Evolutionary conservation across 2,329 filamentous ascomycete species (phyloP).

Genomic region (Amauroascus niger): DNA sequence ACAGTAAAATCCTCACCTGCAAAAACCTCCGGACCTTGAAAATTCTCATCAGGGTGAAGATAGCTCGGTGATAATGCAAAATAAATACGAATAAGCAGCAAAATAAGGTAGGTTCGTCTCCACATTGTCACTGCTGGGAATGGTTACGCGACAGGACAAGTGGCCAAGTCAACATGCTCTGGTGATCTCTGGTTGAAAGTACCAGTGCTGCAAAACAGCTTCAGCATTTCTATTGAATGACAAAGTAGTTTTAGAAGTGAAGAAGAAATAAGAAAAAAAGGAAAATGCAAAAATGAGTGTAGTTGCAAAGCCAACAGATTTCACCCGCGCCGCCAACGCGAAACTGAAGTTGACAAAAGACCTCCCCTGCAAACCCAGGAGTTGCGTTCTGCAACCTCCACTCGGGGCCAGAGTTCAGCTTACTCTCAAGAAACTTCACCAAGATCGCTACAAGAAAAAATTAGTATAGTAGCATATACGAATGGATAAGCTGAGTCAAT

Average conservation of each 20-base stretch:
- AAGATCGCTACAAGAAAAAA: too few relatives aligned
- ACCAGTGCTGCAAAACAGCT: conserved; percentile 10
- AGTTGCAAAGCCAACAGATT: not conserved
- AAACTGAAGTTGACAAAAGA: not conserved
- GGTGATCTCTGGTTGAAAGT: conserved; percentile 9
- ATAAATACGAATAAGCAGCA: conserved; percentile 81
- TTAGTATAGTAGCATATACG: too few relatives aligned
- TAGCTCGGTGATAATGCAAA: conserved; percentile 93
- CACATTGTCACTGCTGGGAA: conserved; percentile 54
- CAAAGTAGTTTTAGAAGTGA: not conserved
- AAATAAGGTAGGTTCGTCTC: conserved; percentile 76
- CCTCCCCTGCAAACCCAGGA: not conserved
- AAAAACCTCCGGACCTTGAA: conserved; percentile 94
- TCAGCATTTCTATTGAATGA: conserved; percentile 1
- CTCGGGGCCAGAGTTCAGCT: too few relatives aligned
- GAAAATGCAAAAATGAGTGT: not conserved
- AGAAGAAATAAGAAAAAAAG: not conserved
- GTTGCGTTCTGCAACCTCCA: too few relatives aligned
- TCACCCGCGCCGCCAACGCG: not conserved
- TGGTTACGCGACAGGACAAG: conserved; percentile 7
- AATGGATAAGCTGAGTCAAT: too few relatives aligned
- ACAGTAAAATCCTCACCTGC: conserved; percentile 55
- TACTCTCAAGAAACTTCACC: too few relatives aligned
- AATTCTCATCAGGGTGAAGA: conserved; percentile 96
- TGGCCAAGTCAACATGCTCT: conserved; percentile 11